phyloP scores from a whole-genome alignment of 805 yeast species.

The Naumovozyma castellii region DNA sequence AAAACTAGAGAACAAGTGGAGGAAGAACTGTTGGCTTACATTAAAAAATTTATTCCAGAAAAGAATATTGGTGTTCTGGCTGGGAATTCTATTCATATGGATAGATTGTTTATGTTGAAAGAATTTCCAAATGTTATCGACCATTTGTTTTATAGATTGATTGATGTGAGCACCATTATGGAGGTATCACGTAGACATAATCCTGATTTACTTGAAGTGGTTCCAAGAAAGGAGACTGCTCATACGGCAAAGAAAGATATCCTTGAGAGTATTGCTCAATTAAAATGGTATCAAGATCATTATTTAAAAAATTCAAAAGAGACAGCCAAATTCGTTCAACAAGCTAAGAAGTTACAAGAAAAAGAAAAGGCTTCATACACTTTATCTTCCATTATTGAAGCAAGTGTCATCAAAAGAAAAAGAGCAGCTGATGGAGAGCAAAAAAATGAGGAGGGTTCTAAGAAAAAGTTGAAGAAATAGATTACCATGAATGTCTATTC shows the following conservation, averaged over 20 bases:
- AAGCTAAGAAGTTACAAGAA: slow-evolving; percentile 1
- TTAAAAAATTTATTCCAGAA: slow-evolving; percentile 44
- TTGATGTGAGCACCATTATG: slow-evolving; percentile 82
- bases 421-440: background rate
- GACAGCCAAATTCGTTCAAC: slow-evolving; percentile 9
- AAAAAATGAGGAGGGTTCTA: background rate
- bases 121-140: slow-evolving; percentile 74
- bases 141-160: slow-evolving; percentile 60
- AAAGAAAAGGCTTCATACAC: slow-evolving; percentile 3
- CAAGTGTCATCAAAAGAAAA: background rate
- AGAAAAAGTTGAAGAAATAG: slow-evolving; percentile 1
- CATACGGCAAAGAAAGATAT: slow-evolving; percentile 92
- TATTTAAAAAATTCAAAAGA: slow-evolving; percentile 36
- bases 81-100: slow-evolving; percentile 91
- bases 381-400: slow-evolving; percentile 34
- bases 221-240: slow-evolving; percentile 56
- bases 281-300: slow-evolving; percentile 64
- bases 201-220: slow-evolving; percentile 42
- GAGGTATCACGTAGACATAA: slow-evolving; percentile 77
- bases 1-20: slow-evolving; percentile 56
- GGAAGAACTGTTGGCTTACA: slow-evolving; percentile 50
- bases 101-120: slow-evolving; percentile 67
- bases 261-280: slow-evolving; percentile 75
- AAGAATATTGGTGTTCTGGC: slow-evolving; percentile 62
- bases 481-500: too few species aligned